Evolutionary conservation across 352 stramenopile genomes (phyloP).

Genomic region (Blastocystis sp.): DNA sequence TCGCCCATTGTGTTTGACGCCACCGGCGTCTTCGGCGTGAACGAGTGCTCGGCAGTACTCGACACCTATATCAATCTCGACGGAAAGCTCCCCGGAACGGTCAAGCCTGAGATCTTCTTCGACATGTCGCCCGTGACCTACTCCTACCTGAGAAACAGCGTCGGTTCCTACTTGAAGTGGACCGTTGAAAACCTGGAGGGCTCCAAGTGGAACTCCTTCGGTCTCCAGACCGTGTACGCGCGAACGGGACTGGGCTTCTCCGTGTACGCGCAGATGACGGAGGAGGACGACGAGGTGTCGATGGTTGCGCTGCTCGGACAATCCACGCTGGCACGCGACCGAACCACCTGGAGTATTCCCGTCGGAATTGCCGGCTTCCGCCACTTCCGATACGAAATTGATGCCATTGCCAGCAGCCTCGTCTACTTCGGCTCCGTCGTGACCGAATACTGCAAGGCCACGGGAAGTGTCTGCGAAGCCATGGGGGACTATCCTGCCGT

Average conservation of each 20-base stretch:
- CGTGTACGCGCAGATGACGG: background rate
- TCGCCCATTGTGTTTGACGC: background rate
- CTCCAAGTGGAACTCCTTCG: background rate
- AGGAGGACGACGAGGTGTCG: background rate
- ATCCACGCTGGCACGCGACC: background rate
- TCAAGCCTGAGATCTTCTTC: background rate
- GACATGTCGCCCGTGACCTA: conserved; percentile 17
- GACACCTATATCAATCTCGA: background rate
- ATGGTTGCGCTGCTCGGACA: background rate
- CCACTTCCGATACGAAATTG: conserved; percentile 2
- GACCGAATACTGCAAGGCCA: background rate
- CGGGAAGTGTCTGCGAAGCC: background rate
- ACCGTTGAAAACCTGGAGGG: conserved; percentile 22
- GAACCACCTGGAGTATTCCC: background rate
- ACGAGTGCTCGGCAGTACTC: background rate
- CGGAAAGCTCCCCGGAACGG: background rate
- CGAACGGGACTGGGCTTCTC: background rate
- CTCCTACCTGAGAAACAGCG: background rate
- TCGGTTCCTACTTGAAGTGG: background rate
- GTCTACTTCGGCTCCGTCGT: background rate
- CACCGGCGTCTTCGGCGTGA: conserved; percentile 30
- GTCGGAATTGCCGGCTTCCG: conserved; percentile 19
- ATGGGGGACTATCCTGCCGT: conserved; percentile 7
- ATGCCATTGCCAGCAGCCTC: background rate
- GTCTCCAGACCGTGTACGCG: background rate